These are phyloP conservation scores for Paralagenidium karlingii DNA, from an alignment of 352 stramenopile species.

Conservation along the genomic window DNA sequence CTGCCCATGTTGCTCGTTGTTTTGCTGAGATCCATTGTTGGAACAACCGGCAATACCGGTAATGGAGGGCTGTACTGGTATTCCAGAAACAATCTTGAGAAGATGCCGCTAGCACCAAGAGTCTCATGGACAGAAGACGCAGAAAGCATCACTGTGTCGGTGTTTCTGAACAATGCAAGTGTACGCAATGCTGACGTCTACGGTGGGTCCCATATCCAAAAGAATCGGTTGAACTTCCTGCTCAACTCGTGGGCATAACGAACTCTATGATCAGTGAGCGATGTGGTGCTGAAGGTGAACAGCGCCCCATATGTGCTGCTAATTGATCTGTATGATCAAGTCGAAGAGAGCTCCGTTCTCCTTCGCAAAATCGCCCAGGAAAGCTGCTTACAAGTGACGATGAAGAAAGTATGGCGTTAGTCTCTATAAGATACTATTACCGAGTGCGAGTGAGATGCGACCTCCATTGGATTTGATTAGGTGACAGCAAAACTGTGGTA, in stretches of 20 bases:
- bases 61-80: no score
- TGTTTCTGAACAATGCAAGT: no score
- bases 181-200: constrained; percentile 57
- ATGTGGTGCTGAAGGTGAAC: constrained; percentile 74
- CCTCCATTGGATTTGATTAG: no score
- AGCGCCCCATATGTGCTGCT: constrained; percentile 58
- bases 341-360: constrained; percentile 29
- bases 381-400: background rate
- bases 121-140: no score
- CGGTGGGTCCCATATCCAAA: constrained; percentile 13
- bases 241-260: background rate
- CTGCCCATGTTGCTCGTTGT: no score
- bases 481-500: no score
- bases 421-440: background rate
- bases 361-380: constrained; percentile 3
- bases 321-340: constrained; percentile 38
- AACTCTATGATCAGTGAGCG: constrained; percentile 27
- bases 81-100: no score
- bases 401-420: constrained; percentile 2
- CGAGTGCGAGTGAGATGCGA: no score
- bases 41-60: no score
- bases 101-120: no score
- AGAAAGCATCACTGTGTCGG: no score
- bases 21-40: no score
- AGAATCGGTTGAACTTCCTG: background rate